phyloP scores from a whole-genome alignment of 2,329 filamentous ascomycete genomes.

The Pestalotiopsis sp. region DNA sequence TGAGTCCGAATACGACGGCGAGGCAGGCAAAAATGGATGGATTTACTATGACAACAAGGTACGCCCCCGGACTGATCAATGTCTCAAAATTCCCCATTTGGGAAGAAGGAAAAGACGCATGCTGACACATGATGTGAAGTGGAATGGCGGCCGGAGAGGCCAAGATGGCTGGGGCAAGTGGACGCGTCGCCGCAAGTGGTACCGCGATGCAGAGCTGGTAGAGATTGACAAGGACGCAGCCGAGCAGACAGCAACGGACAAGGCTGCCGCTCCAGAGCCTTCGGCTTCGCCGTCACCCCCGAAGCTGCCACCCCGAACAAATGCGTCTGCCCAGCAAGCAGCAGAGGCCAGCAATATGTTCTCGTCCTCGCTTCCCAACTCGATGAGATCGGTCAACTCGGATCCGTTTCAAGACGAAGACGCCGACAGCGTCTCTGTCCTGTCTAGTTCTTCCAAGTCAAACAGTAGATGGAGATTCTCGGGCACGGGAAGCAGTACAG shows the following conservation, averaged over 20 bases:
- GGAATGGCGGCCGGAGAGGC: conserved; percentile 84
- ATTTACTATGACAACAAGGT: conserved; percentile 98
- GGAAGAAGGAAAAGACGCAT: not conserved
- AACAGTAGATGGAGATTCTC: conserved; percentile 24
- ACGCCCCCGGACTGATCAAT: conserved; percentile 25
- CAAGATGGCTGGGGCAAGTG: conserved; percentile 93
- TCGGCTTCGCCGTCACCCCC: conserved; percentile 27
- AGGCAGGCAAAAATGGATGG: conserved; percentile 77
- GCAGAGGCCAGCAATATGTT: conserved; percentile 19
- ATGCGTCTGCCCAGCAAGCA: conserved; percentile 22
- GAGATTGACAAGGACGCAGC: conserved; percentile 56
- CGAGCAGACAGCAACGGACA: conserved; percentile 36
- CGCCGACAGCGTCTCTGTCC: conserved; percentile 28
- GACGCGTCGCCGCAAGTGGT: conserved; percentile 93
- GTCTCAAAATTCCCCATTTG: not conserved
- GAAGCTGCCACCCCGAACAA: conserved; percentile 26
- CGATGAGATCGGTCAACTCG: conserved; percentile 8
- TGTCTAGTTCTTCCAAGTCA: conserved; percentile 34
- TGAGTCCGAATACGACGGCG: conserved; percentile 56
- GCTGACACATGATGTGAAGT: conserved; percentile 51
- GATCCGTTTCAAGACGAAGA: conserved; percentile 27
- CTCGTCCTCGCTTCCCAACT: conserved; percentile 14
- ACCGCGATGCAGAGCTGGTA: conserved; percentile 91
- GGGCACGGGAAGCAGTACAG: conserved; percentile 17
- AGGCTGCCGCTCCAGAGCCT: conserved; percentile 40